These are phyloP conservation scores for Phytopythium kandeliae DNA, from an alignment of 352 stramenopile genomes.

Conservation along the genomic window DNA sequence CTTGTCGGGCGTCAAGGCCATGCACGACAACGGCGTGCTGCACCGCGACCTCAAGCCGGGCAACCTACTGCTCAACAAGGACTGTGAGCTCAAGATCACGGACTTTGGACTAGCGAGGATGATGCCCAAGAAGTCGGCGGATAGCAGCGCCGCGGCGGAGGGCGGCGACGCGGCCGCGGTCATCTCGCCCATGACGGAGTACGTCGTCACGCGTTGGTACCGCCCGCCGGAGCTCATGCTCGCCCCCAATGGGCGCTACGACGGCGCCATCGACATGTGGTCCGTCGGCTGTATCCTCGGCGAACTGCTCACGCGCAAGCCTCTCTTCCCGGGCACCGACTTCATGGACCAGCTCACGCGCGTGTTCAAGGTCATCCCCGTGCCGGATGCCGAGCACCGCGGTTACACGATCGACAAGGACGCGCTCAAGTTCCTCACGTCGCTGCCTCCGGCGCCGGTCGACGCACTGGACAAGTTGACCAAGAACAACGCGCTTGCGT, in stretches of 20 bases:
- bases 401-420: slow-evolving; percentile 80
- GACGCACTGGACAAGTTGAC: slow-evolving; percentile 59
- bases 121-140: slow-evolving; percentile 39
- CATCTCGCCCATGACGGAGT: slow-evolving; percentile 80
- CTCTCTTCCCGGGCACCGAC: slow-evolving; percentile 71
- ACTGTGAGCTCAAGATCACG: slow-evolving; percentile 91
- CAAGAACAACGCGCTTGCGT: slow-evolving; percentile 34
- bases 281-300: slow-evolving; percentile 92
- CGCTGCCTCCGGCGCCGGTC: slow-evolving; percentile 38
- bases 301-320: slow-evolving; percentile 78
- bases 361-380: slow-evolving; percentile 71
- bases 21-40: slow-evolving; percentile 92
- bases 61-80: slow-evolving; percentile 91
- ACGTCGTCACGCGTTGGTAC: slow-evolving; percentile 92
- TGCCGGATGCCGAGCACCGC: slow-evolving; percentile 53
- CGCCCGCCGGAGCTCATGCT: slow-evolving; percentile 91
- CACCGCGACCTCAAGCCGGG: slow-evolving; percentile 93
- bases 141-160: slow-evolving; percentile 16
- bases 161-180: slow-evolving; percentile 12
- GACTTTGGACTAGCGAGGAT: slow-evolving; percentile 92
- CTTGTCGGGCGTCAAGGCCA: slow-evolving; percentile 84
- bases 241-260: slow-evolving; percentile 86
- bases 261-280: slow-evolving; percentile 84
- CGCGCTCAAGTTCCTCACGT: slow-evolving; percentile 80
- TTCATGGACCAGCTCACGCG: slow-evolving; percentile 85